Percentiles rank a stretch among this genome's conserved stretches.
phyloP scores from a whole-genome alignment of 2,329 filamentous ascomycete species.

The Fonsecaea pugnacius region DNA sequence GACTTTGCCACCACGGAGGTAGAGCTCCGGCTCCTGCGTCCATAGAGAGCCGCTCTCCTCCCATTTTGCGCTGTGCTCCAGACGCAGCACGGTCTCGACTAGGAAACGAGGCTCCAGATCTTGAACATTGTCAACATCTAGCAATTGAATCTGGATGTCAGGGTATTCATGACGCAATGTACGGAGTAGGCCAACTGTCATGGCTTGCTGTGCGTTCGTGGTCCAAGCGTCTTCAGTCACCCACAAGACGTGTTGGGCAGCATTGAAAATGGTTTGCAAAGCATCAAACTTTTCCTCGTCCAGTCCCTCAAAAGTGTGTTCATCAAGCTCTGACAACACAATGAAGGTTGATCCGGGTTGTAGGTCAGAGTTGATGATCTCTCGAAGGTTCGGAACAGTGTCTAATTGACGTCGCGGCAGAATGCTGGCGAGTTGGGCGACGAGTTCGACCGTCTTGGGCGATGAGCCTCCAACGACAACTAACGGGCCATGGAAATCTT shows the following conservation, averaged over 20 bases:
- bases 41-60: conserved; percentile 36
- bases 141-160: conserved; percentile 14
- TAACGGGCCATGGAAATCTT: neutral
- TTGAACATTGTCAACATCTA: conserved; percentile 9
- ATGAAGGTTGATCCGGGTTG: conserved; percentile 14
- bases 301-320: conserved; percentile 1
- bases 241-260: conserved; percentile 9
- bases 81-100: neutral
- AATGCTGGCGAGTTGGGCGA: conserved; percentile 4
- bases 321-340: conserved; percentile 6
- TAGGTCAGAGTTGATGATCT: conserved; percentile 19
- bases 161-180: conserved; percentile 17
- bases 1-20: conserved; percentile 36
- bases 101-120: neutral
- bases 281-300: conserved; percentile 13
- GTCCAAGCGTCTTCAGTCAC: conserved; percentile 6
- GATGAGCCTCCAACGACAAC: conserved; percentile 1
- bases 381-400: conserved; percentile 17
- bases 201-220: conserved; percentile 3
- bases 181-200: conserved; percentile 9
- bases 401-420: conserved; percentile 9
- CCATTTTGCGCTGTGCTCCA: conserved; percentile 12
- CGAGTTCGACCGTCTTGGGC: neutral
- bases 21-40: conserved; percentile 41
- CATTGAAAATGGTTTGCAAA: conserved; percentile 10